These are phyloP conservation scores for Saturnispora hagleri DNA, from an alignment of 805 yeast genomes.

Conservation along the genomic window DNA sequence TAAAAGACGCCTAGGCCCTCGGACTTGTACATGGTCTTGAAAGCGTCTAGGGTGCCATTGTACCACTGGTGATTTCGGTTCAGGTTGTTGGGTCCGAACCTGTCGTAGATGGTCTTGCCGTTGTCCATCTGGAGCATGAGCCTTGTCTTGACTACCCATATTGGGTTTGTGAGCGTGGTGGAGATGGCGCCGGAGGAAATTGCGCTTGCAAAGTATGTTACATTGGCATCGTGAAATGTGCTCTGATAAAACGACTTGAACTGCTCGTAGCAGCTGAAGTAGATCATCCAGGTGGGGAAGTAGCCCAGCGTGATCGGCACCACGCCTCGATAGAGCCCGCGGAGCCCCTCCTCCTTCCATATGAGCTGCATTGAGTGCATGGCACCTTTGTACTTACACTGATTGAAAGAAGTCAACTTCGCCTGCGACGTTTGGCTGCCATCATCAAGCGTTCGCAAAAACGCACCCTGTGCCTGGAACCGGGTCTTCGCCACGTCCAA, in stretches of 20 bases:
- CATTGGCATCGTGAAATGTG: conserved; percentile 20
- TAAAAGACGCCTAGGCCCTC: conserved; percentile 82
- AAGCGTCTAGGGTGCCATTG: conserved; percentile 76
- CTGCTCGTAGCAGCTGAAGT: conserved; percentile 81
- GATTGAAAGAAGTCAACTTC: conserved; percentile 13
- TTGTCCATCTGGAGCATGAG: conserved; percentile 73
- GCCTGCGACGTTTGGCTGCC: conserved; percentile 2
- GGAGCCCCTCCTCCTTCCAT: conserved; percentile 64
- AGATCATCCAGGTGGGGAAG: conserved; percentile 96
- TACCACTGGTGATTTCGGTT: conserved; percentile 34
- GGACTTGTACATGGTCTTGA: conserved; percentile 59
- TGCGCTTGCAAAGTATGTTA: conserved; percentile 50
- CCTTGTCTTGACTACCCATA: conserved; percentile 96
- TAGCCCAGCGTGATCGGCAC: conserved; percentile 91
- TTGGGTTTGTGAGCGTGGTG: conserved; percentile 82
- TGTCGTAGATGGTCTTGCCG: conserved; percentile 31
- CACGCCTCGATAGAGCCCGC: conserved; percentile 83
- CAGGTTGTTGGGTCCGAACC: conserved; percentile 17
- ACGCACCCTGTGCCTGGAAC: conserved; percentile 82
- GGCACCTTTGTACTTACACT: conserved; percentile 45
- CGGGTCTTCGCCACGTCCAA: conserved; percentile 92
- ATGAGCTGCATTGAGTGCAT: conserved; percentile 58
- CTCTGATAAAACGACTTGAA: conserved; percentile 41
- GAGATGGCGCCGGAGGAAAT: conserved; percentile 84
- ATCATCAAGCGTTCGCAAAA: conserved; percentile 16